Base-by-base conservation (phyloP, 208 protist species). In the Crithidia expoeki region DNA sequence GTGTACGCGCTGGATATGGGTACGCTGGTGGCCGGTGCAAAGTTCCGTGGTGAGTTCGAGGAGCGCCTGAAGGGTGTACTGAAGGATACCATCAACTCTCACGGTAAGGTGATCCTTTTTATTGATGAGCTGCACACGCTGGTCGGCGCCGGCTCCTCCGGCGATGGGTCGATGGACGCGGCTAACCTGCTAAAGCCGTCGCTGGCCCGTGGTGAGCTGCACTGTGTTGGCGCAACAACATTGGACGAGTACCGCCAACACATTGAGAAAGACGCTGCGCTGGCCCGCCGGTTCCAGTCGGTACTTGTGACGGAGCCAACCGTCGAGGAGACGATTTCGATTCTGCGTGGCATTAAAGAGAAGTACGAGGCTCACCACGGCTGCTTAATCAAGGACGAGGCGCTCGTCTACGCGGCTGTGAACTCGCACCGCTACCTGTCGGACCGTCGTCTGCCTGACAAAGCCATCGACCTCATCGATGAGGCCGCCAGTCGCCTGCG, bases 61-160 rank as follows among this genome's bases (percentile, higher is more conserved):
- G 98, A 99, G 78, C 88, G 99, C 12, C 90, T 99, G 33, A 99
- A 99, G 85, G 94, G 90, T 0, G 97, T 99, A 12, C 83, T 99
- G 21, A 98, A 99, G 67, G 99, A 99, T 68, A 98, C 99, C 7
- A 95, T 97, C 60, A 89, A 98, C 16, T 80, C 88, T 2, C 77
- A 98, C 23, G 98, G 97, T 19, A 86, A 91, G 51, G 86, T 99
- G 55, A 99, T 99, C 52, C 81, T 99, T 10, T 99, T 99, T 80
- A 99, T 99, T 81, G 99, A 99, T 76, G 99, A 99, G 84, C 94
- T 99, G 58, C 99, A 99, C 87, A 96, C 90, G 9, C 77, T 99
- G 3, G 81, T 99, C 14, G 99, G 99, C 36, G 98, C 98, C 14
- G 98, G 97, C 44, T 84, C 85, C 47, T 85, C 85, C 17, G 88